phyloP scores from a whole-genome alignment of 257 asterid species.

The Solanum clarkiae region DNA sequence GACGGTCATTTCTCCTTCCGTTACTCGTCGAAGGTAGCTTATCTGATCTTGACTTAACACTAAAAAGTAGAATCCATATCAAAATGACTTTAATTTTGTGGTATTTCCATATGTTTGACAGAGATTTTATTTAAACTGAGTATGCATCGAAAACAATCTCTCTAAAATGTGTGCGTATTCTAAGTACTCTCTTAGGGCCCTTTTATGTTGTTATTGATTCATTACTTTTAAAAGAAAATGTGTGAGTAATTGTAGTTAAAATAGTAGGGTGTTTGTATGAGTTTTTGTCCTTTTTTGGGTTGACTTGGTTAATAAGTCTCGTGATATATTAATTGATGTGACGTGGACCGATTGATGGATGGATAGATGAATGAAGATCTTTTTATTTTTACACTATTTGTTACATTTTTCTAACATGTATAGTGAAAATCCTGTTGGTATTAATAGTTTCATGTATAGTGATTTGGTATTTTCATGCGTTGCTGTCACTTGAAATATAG shows the following conservation, averaged over 20 bases:
- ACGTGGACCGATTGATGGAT: not conserved
- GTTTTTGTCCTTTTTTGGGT: not conserved
- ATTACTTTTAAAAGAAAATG: not conserved
- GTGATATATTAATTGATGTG: not conserved
- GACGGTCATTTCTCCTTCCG: conserved; percentile 62
- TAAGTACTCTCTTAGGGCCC: too few relatives aligned
- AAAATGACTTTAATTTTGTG: too few relatives aligned
- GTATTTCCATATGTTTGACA: too few relatives aligned
- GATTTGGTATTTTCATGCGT: not conserved
- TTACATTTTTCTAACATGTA: not conserved
- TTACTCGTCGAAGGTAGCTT: conserved; percentile 40
- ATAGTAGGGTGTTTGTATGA: not conserved
- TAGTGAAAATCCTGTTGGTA: not conserved
- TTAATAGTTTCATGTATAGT: not conserved
- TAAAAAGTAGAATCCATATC: too few relatives aligned
- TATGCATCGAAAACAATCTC: too few relatives aligned
- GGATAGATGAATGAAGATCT: not conserved
- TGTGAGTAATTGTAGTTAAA: not conserved
- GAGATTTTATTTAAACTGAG: too few relatives aligned
- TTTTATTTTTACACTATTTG: not conserved
- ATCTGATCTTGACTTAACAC: too few relatives aligned
- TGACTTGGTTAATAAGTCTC: not conserved
- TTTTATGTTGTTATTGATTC: too few relatives aligned
- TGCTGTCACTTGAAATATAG: not conserved
- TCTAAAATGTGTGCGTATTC: too few relatives aligned